Percentiles rank a stretch among this genome's conserved stretches.
Evolutionary conservation across 305 asterid genomes (phyloP).

Genomic region (Fraxinus latifolia): DNA sequence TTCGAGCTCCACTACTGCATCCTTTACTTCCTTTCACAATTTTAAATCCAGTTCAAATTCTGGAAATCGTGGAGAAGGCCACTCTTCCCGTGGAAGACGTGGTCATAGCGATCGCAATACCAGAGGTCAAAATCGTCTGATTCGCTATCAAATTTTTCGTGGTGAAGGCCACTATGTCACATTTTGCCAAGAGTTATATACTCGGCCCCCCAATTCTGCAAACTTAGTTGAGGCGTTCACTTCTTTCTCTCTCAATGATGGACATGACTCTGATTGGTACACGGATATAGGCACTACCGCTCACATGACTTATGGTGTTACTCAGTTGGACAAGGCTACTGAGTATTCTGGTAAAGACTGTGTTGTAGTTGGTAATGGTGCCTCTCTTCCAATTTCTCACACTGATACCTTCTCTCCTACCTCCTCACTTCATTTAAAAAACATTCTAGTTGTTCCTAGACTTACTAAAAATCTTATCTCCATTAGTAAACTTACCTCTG

Average conservation of each 20-base stretch:
- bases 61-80: background rate
- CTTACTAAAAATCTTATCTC: conserved; percentile 18
- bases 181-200: background rate
- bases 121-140: too few relatives aligned
- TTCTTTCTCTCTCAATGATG: background rate
- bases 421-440: background rate
- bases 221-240: background rate
- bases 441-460: conserved; percentile 12
- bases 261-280: conserved; percentile 3
- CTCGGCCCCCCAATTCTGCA: background rate
- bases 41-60: background rate
- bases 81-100: background rate
- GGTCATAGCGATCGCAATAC: background rate
- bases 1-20: background rate
- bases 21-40: too few relatives aligned
- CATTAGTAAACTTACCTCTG: conserved; percentile 12
- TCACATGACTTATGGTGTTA: background rate
- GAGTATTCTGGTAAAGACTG: background rate
- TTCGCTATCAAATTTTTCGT: background rate
- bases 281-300: background rate
- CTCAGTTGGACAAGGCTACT: background rate
- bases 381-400: background rate
- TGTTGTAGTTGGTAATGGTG: conserved; percentile 15
- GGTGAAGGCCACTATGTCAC: background rate
- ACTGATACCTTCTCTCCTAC: background rate